A percentile compares a stretch with the other conserved stretches of the same genome.
phyloP scores from a whole-genome alignment of 306 rosid species.

The Urtica urens region DNA sequence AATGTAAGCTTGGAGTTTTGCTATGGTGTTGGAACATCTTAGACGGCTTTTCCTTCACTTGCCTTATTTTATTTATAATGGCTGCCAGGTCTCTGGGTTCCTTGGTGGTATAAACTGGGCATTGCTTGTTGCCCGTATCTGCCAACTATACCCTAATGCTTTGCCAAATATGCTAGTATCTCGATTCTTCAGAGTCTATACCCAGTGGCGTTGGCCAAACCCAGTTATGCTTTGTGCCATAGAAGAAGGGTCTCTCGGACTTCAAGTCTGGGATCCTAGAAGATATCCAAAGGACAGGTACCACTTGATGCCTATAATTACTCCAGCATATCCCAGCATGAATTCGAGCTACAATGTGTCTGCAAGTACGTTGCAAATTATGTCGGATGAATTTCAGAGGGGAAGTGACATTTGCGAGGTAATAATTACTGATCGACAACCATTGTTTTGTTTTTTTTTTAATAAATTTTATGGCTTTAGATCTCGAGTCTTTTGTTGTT shows the following conservation, averaged over 20 bases:
- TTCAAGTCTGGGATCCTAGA: conserved; percentile 95
- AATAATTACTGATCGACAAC: not conserved
- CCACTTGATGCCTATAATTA: conserved; percentile 94
- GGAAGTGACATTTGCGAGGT: conserved; percentile 94
- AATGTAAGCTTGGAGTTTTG: conserved; percentile 43
- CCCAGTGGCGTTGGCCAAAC: conserved; percentile 99
- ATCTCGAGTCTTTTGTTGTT: conserved; percentile 21
- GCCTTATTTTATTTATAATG: conserved; percentile 18
- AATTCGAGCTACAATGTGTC: conserved; percentile 97
- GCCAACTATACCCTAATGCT: conserved; percentile 95
- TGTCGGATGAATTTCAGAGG: conserved; percentile 85
- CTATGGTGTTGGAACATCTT: conserved; percentile 1
- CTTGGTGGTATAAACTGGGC: conserved; percentile 99
- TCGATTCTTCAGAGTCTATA: conserved; percentile 88
- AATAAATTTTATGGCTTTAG: not conserved
- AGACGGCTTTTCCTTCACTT: conserved; percentile 13
- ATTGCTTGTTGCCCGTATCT: conserved; percentile 94
- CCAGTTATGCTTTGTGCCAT: conserved; percentile 89
- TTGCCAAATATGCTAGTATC: conserved; percentile 89
- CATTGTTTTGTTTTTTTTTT: not conserved
- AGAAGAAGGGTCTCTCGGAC: conserved; percentile 91
- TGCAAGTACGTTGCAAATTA: conserved; percentile 72
- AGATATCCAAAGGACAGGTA: conserved; percentile 66
- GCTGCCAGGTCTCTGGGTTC: conserved; percentile 89
- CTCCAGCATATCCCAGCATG: conserved; percentile 99